A percentile compares a stretch with the other conserved stretches of the same genome.
phyloP scores from a whole-genome alignment of 2,329 filamentous ascomycete genomes.

The Penicillium frequentans region DNA sequence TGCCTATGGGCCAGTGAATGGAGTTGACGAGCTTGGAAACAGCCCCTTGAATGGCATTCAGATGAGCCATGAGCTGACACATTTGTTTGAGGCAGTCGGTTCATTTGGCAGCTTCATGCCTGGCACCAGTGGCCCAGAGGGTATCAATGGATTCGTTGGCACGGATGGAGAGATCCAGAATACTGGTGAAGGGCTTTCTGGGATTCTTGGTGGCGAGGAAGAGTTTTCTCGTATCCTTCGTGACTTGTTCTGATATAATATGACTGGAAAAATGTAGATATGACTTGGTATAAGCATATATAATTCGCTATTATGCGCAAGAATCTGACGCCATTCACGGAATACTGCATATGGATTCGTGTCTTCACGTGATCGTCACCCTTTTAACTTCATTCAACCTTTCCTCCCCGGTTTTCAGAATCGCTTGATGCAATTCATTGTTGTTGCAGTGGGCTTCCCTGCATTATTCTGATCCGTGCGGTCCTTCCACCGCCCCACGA shows the following conservation, averaged over 20 bases:
- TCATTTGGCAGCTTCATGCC: conserved; percentile 48
- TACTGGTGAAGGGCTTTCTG: conserved; percentile 45
- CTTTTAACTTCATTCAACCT: neutral
- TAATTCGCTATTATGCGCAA: too few relatives aligned
- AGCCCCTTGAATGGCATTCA: conserved; percentile 61
- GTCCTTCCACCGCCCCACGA: neutral
- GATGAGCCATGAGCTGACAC: conserved; percentile 61
- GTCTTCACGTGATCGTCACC: too few relatives aligned
- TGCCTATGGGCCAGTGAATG: conserved; percentile 45
- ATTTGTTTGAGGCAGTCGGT: conserved; percentile 63
- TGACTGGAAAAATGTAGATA: neutral
- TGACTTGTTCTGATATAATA: conserved; percentile 53
- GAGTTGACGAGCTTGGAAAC: conserved; percentile 46
- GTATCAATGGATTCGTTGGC: conserved; percentile 40
- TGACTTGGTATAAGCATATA: neutral
- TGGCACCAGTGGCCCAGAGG: conserved; percentile 32
- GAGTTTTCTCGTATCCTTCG: conserved; percentile 60
- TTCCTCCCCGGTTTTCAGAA: neutral
- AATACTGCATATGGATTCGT: too few relatives aligned
- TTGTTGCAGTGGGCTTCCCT: neutral
- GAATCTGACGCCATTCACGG: too few relatives aligned
- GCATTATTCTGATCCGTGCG: neutral
- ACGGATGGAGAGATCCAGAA: conserved; percentile 41
- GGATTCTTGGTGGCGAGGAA: conserved; percentile 56
- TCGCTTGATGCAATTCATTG: neutral